Percentiles rank a stretch among this genome's conserved stretches.
These are phyloP conservation scores for Durusdinium trenchii DNA, from an alignment of 73 alveolate genomes.

Conservation along the genomic window DNA sequence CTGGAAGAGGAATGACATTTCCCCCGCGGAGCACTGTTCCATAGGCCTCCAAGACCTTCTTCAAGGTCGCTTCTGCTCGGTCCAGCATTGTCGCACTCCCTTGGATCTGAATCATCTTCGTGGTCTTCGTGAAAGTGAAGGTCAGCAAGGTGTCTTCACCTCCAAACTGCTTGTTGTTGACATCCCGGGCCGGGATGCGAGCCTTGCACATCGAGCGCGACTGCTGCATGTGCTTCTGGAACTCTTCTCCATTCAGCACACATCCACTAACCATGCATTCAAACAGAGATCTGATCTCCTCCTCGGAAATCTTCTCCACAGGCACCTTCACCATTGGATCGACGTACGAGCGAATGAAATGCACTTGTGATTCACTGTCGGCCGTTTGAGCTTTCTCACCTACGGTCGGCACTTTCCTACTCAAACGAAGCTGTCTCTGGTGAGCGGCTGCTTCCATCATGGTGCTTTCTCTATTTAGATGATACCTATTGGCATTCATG, in stretches of 20 bases:
- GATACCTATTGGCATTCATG: neutral
- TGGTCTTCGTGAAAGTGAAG: slow-evolving; percentile 20
- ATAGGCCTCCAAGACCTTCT: neutral
- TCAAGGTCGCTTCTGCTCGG: neutral
- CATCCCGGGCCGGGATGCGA: neutral
- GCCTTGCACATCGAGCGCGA: neutral
- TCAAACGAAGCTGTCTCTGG: slow-evolving; percentile 12
- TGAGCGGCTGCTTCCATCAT: slow-evolving; percentile 46
- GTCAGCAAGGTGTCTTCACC: neutral
- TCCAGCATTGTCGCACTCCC: slow-evolving; percentile 19
- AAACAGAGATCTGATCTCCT: neutral
- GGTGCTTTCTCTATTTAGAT: neutral
- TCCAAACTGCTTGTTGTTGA: neutral
- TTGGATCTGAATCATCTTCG: slow-evolving; percentile 49
- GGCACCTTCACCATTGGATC: neutral
- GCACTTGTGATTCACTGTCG: neutral
- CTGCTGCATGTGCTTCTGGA: neutral
- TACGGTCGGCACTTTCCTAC: neutral
- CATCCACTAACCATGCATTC: slow-evolving; percentile 3
- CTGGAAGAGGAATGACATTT: neutral
- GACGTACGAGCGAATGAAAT: neutral
- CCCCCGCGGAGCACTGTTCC: neutral
- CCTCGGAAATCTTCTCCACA: neutral
- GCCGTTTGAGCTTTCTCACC: neutral
- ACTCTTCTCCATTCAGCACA: neutral